A percentile compares a stretch with the other conserved stretches of the same genome.
phyloP scores from a whole-genome alignment of 1,284 basidiomycete species.

The Apiotrichum sp. region DNA sequence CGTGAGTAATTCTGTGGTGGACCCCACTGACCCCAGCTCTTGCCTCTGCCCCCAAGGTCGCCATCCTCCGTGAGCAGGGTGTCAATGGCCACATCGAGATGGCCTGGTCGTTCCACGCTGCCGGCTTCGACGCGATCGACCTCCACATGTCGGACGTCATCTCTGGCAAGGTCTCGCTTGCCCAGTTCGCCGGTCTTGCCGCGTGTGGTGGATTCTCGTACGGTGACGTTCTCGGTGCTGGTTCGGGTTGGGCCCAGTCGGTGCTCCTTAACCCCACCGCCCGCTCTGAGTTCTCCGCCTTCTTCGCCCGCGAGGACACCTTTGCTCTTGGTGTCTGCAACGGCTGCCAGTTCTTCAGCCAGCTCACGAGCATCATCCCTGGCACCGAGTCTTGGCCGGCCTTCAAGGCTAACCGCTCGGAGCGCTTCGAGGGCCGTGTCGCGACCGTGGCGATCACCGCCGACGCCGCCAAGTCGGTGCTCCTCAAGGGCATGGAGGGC shows the following conservation, averaged over 20 bases:
- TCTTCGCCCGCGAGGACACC: conserved; percentile 73
- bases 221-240: conserved; percentile 95
- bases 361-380: conserved; percentile 79
- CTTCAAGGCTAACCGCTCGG: conserved; percentile 83
- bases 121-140: conserved; percentile 90
- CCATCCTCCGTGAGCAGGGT: conserved; percentile 94
- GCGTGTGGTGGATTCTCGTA: conserved; percentile 99
- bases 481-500: conserved; percentile 81
- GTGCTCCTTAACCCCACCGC: conserved; percentile 73
- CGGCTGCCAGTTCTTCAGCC: conserved; percentile 93
- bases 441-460: conserved; percentile 70
- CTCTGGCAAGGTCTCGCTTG: conserved; percentile 59
- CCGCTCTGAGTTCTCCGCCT: conserved; percentile 66
- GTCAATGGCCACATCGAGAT: conserved; percentile 98
- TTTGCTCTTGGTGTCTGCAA: conserved; percentile 97
- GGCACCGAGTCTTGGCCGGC: conserved; percentile 80
- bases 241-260: conserved; percentile 95
- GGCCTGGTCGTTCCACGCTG: conserved; percentile 92
- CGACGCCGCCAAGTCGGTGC: conserved; percentile 58
- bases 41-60: conserved; percentile 69
- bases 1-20: not conserved
- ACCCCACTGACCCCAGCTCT: conserved; percentile 22
- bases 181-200: conserved; percentile 75
- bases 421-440: conserved; percentile 84
- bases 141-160: conserved; percentile 99